Conservation (phyloP, 2,329 filamentous ascomycete species). For the Metarhizium sp. region DNA sequence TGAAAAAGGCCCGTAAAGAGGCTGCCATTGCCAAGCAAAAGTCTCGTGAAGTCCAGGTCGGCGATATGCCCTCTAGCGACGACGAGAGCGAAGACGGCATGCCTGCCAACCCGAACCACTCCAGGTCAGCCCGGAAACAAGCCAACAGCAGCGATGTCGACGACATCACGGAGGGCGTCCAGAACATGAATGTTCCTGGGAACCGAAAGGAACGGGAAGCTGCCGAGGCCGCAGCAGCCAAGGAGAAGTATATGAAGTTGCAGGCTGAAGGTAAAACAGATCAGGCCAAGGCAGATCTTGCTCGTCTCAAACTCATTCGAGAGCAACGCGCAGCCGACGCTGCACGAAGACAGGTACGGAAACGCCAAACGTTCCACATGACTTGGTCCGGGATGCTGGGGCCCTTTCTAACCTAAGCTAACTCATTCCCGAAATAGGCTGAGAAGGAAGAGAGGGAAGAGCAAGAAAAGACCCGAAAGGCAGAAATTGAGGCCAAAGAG, state of each 20-base stretch:
- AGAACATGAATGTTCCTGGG: slow-evolving; percentile 38
- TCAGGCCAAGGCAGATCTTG: slow-evolving; percentile 82
- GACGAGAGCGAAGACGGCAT: slow-evolving; percentile 54
- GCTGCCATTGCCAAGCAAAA: slow-evolving; percentile 74
- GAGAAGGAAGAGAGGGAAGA: slow-evolving; percentile 49
- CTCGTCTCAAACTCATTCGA: slow-evolving; percentile 69
- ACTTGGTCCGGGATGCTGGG: not conserved
- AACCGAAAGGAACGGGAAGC: slow-evolving; percentile 59
- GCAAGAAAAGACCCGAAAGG: slow-evolving; percentile 35
- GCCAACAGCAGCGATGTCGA: slow-evolving; percentile 33
- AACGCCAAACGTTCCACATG: not conserved
- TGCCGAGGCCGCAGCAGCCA: slow-evolving; percentile 75
- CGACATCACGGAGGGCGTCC: slow-evolving; percentile 43
- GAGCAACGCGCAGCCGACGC: slow-evolving; percentile 82
- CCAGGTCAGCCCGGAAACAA: slow-evolving; percentile 59
- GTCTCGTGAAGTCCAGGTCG: slow-evolving; percentile 63
- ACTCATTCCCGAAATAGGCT: slow-evolving; percentile 29
- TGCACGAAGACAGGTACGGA: slow-evolving; percentile 63
- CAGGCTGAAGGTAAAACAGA: slow-evolving; percentile 96
- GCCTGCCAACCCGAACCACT: slow-evolving; percentile 90
- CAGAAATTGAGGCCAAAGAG: slow-evolving; percentile 45
- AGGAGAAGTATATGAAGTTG: slow-evolving; percentile 83
- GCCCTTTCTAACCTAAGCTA: slow-evolving; percentile 9
- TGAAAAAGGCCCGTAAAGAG: slow-evolving; percentile 84
- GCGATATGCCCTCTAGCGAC: slow-evolving; percentile 73